These are phyloP conservation scores for Pyrenopolyporus hunteri DNA, from an alignment of 495 filamentous ascomycete genomes.

Conservation along the genomic window DNA sequence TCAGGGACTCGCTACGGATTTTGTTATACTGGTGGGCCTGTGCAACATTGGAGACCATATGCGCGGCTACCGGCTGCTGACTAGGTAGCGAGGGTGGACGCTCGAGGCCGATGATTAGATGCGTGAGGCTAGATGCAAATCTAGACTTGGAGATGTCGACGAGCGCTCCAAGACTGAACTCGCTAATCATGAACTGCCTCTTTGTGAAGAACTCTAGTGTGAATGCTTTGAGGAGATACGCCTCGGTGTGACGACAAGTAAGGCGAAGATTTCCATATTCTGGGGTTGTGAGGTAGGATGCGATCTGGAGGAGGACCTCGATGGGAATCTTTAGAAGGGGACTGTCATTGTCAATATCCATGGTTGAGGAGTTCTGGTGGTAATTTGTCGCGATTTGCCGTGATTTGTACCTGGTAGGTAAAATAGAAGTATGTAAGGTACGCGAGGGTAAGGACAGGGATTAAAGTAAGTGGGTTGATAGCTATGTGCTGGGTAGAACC, in stretches of 20 bases:
- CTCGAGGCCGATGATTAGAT: conserved; percentile 58
- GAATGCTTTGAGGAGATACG: conserved; percentile 51
- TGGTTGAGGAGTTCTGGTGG: not conserved
- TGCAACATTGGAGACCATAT: not conserved
- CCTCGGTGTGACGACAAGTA: conserved; percentile 55
- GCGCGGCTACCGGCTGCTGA: not conserved
- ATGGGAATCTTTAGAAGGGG: conserved; percentile 39
- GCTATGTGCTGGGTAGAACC: too few species aligned
- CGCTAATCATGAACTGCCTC: conserved; percentile 60
- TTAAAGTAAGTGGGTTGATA: too few species aligned
- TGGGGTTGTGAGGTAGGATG: conserved; percentile 47
- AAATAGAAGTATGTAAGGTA: too few species aligned
- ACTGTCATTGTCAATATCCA: not conserved
- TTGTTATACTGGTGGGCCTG: conserved; percentile 5
- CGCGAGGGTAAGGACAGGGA: too few species aligned
- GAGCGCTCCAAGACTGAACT: conserved; percentile 55
- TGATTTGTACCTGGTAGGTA: too few species aligned
- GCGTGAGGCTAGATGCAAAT: conserved; percentile 48
- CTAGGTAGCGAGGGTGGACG: not conserved
- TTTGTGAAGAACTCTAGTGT: conserved; percentile 61
- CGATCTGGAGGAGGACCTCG: conserved; percentile 52
- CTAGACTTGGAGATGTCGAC: conserved; percentile 59
- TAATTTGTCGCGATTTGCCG: too few species aligned
- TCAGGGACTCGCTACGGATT: conserved; percentile 14
- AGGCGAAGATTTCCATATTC: conserved; percentile 55